Conservation (phyloP, 768 basidiomycete species). For the Rhizopogon vesiculosus region DNA sequence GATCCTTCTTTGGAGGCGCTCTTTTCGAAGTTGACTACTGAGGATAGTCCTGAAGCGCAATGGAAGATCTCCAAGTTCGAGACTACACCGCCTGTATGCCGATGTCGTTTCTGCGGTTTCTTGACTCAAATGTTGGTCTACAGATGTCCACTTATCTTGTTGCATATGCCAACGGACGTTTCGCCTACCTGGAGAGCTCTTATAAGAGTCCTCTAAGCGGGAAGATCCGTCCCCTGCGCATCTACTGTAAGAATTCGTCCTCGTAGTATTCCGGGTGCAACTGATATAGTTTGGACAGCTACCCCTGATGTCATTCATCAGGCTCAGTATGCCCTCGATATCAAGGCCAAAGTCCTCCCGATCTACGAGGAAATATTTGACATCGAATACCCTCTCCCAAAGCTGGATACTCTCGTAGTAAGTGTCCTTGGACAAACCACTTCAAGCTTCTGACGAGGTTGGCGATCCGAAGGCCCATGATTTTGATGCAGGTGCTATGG, state of each 20-base stretch:
- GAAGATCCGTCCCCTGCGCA: conserved; percentile 74
- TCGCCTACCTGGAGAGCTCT: conserved; percentile 66
- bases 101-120: neutral
- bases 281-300: conserved; percentile 35
- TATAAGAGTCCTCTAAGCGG: conserved; percentile 79
- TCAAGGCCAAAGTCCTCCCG: conserved; percentile 77
- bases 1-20: conserved; percentile 35
- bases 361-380: conserved; percentile 93
- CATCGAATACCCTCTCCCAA: conserved; percentile 88
- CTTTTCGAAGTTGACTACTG: conserved; percentile 35
- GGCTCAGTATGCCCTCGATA: conserved; percentile 82
- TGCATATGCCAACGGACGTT: conserved; percentile 80
- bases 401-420: conserved; percentile 89
- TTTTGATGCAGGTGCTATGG: conserved; percentile 92
- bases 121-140: neutral
- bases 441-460: neutral
- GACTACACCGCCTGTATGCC: conserved; percentile 62
- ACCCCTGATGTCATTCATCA: conserved; percentile 82
- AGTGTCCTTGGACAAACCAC: conserved; percentile 15
- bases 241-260: conserved; percentile 57
- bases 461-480: conserved; percentile 55
- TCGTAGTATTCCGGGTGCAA: neutral
- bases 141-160: conserved; percentile 87
- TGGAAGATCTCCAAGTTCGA: conserved; percentile 87
- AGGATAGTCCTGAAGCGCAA: conserved; percentile 29